Base-by-base conservation (phyloP, 331 rosid genomes). In the Ulmus americana region DNA sequence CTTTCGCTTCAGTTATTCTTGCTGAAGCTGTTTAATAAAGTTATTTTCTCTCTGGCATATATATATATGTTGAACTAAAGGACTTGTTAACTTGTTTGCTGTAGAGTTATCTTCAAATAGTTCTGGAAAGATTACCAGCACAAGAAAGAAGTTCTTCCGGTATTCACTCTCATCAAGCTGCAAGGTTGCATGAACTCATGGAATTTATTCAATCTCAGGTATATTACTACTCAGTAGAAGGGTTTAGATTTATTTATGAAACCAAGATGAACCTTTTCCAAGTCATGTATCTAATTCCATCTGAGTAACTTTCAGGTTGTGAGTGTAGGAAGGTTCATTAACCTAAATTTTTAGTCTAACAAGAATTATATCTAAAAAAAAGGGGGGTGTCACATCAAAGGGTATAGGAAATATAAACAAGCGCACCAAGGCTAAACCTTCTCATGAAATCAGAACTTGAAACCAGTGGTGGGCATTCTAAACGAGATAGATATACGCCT, bases 171-270 rank as follows among this genome's bases (percentile, higher is more conserved):
- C 95, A 84, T 72, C 95, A 90, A 76, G 83, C 97, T 20, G 82
- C 90, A 38, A 85, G 90, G 83, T 83, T 94, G 82, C 99, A 82
- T 76, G 99, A 94, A 74, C 84, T 94, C 76, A 81, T 90, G 59
- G 99, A 94, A 68, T 87, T 77, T 70, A 94, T 94, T 82, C 99
- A 90, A 61, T 82, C 99, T 72, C 97, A 94, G 97, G 98, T 94
- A 70, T 43, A 9, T 45, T 41, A 58, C 44, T 14, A 13, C 59
- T 50, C 6, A 48, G 35, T 55, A 7, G 13, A 40, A 0, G 2
- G 5, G 39, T 13, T 62, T 41, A n/a, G 59, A 59, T 20, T 58
- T 68, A 54, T 62, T 4, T 56, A 15, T 0, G 2, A 58, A 8
- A 8, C 58, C 58, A 3, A 50, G 7, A 28, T 10, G 6, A 13